These are phyloP conservation scores for Mortierella claussenii DNA, from an alignment of 192 early-diverging fungal genomes.

Conservation along the genomic window DNA sequence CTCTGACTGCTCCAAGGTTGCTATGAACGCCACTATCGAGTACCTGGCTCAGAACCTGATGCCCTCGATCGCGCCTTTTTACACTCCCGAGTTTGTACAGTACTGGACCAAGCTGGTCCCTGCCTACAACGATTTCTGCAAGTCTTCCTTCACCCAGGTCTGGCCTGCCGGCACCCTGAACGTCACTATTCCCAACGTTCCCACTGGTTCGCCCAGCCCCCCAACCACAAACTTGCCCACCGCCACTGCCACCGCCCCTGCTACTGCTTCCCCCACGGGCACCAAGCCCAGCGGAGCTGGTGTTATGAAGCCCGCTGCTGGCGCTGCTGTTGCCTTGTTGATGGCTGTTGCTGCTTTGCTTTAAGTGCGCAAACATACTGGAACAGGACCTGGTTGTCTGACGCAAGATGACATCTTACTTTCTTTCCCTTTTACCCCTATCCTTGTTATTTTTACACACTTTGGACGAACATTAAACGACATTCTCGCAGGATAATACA, in stretches of 20 bases:
- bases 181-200: slow-evolving; percentile 25
- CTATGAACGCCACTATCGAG: slow-evolving; percentile 12
- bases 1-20: slow-evolving; percentile 24
- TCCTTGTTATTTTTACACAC: too few relatives aligned
- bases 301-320: slow-evolving; percentile 36
- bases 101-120: slow-evolving; percentile 40
- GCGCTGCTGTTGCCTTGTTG: slow-evolving; percentile 16
- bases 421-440: slow-evolving; percentile 1
- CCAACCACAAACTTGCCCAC: slow-evolving; percentile 6
- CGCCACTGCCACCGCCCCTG: background rate
- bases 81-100: slow-evolving; percentile 50
- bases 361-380: too few relatives aligned
- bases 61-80: slow-evolving; percentile 28
- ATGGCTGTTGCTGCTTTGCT: slow-evolving; percentile 33
- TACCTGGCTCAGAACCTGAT: slow-evolving; percentile 27
- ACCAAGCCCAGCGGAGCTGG: slow-evolving; percentile 16
- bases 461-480: too few relatives aligned
- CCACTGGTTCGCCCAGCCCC: slow-evolving; percentile 1
- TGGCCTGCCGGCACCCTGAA: slow-evolving; percentile 43
- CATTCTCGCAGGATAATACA: too few relatives aligned
- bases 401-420: background rate
- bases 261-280: background rate
- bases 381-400: too few relatives aligned
- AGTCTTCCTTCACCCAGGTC: slow-evolving; percentile 23
- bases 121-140: slow-evolving; percentile 37